Evolutionary conservation across 768 basidiomycete genomes (phyloP).

Genomic region (Phaeotremella skinneri): DNA sequence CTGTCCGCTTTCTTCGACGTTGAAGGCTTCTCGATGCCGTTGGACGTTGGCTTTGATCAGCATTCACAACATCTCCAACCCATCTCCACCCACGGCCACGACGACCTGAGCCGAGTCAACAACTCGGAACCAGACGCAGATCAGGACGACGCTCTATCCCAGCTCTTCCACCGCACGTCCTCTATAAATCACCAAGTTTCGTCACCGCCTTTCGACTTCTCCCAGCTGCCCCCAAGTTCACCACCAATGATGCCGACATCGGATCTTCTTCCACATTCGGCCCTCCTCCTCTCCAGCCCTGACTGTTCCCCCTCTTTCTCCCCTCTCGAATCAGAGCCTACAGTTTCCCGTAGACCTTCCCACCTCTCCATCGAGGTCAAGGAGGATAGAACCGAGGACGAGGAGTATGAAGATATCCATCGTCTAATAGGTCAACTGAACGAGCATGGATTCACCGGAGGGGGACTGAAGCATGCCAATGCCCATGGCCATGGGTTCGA

Average conservation of each 20-base stretch:
- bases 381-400: background rate
- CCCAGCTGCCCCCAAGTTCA: conserved; percentile 38
- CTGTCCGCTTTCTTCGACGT: conserved; percentile 42
- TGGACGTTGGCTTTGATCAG: no score
- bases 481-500: background rate
- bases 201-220: conserved; percentile 42
- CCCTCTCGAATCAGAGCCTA: conserved; percentile 15
- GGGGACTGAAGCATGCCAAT: background rate
- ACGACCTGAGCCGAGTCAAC: conserved; percentile 2
- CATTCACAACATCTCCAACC: conserved; percentile 2
- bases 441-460: background rate
- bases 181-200: conserved; percentile 19
- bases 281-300: conserved; percentile 31
- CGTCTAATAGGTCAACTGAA: conserved; percentile 13
- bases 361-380: background rate
- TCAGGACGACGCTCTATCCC: conserved; percentile 35
- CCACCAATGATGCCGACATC: conserved; percentile 31
- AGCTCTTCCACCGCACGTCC: conserved; percentile 35
- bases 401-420: conserved; percentile 20
- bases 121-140: conserved; percentile 2
- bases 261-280: conserved; percentile 29
- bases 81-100: conserved; percentile 1
- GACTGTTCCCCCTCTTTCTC: conserved; percentile 16
- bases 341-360: background rate
- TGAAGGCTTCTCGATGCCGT: conserved; percentile 23